Percentiles rank a stretch among this genome's conserved stretches.
phyloP scores from a whole-genome alignment of 2,329 filamentous ascomycete genomes.

The Phyllosticta citribraziliensis region DNA sequence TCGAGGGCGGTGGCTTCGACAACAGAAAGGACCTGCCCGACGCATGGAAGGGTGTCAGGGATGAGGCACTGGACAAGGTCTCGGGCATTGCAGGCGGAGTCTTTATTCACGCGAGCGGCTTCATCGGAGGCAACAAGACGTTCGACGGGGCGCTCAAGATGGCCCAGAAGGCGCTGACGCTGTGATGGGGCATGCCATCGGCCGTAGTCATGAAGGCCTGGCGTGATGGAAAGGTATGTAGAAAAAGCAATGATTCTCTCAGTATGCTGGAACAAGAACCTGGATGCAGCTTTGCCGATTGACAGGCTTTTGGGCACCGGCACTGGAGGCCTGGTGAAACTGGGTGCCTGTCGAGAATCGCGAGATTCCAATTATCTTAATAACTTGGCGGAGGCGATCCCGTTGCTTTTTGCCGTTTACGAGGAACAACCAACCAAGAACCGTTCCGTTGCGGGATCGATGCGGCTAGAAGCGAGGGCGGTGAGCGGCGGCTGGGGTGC shows the following conservation, averaged over 20 bases:
- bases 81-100: slow-evolving; percentile 63
- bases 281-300: background rate
- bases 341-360: background rate
- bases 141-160: slow-evolving; percentile 81
- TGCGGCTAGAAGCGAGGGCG: background rate
- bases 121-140: slow-evolving; percentile 91
- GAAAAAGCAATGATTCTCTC: background rate
- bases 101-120: slow-evolving; percentile 89
- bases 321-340: background rate
- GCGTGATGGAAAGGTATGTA: background rate
- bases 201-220: background rate
- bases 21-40: slow-evolving; percentile 88
- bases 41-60: slow-evolving; percentile 82
- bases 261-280: background rate
- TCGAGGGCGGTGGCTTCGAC: slow-evolving; percentile 74
- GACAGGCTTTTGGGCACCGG: background rate
- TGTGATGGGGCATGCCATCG: background rate
- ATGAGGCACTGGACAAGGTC: slow-evolving; percentile 70
- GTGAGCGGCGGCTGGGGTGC: background rate
- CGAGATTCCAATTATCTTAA: background rate
- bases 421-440: background rate
- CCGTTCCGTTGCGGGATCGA: background rate
- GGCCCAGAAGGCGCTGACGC: slow-evolving; percentile 57
- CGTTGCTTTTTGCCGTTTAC: background rate
- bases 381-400: background rate